Percentiles rank a stretch among this genome's conserved stretches.
phyloP scores from a whole-genome alignment of 2,329 filamentous ascomycete genomes.

The Fusarium xyrophilum region DNA sequence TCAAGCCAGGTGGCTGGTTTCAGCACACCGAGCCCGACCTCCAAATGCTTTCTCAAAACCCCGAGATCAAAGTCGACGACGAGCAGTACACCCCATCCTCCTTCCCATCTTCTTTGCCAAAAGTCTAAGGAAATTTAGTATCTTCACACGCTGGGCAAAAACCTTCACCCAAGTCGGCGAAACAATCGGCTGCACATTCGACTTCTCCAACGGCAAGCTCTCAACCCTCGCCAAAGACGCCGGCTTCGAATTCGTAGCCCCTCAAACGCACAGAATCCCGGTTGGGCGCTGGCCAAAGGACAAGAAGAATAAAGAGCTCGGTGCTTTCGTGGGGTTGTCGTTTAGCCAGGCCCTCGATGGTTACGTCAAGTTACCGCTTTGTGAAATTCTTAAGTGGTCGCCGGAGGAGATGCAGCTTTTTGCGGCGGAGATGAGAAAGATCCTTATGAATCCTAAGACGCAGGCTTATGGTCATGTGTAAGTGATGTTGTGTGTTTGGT shows the following conservation, averaged over 20 bases:
- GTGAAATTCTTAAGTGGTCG: conserved; percentile 32
- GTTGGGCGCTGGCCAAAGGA: conserved; percentile 35
- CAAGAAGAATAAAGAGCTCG: conserved; percentile 34
- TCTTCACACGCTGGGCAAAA: conserved; percentile 30
- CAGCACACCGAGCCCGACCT: conserved; percentile 40
- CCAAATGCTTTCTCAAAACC: conserved; percentile 27
- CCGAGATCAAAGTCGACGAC: conserved; percentile 2
- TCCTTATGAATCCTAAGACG: conserved; percentile 23
- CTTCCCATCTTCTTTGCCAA: fast-evolving
- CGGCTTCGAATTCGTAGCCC: conserved; percentile 8
- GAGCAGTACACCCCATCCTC: conserved; percentile 12
- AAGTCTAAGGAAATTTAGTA: neutral
- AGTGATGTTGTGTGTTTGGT: fast-evolving
- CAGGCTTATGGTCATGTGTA: conserved; percentile 30
- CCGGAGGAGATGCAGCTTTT: conserved; percentile 35
- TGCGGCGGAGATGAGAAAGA: conserved; percentile 31
- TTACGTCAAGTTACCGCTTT: conserved; percentile 35
- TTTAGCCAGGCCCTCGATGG: conserved; percentile 37
- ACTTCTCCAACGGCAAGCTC: conserved; percentile 31
- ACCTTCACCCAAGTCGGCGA: conserved; percentile 24
- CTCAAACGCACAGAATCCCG: conserved; percentile 26
- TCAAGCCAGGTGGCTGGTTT: conserved; percentile 39
- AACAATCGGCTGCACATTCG: conserved; percentile 25
- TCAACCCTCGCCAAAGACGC: conserved; percentile 22
- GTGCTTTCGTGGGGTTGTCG: conserved; percentile 31